These are phyloP conservation scores for Epichloe baconii DNA, from an alignment of 2,329 filamentous ascomycete species.

Conservation along the genomic window DNA sequence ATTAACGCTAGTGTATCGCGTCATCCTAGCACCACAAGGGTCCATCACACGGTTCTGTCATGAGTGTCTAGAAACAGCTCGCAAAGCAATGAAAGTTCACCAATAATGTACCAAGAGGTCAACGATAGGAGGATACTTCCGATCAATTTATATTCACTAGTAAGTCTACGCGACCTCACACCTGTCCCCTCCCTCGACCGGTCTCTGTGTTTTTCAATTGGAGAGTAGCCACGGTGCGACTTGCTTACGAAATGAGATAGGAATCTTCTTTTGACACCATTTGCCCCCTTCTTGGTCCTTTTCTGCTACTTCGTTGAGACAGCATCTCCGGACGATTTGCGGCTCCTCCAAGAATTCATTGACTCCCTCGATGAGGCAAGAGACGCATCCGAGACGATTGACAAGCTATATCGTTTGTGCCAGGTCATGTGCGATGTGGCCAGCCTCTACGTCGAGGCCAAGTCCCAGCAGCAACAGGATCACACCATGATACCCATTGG, in stretches of 20 bases:
- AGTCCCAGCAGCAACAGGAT: slow-evolving; percentile 33
- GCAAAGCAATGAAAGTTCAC: slow-evolving; percentile 34
- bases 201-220: neutral
- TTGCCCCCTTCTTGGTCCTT: slow-evolving; percentile 46
- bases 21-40: slow-evolving; percentile 32
- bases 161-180: slow-evolving; percentile 14
- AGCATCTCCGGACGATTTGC: slow-evolving; percentile 37
- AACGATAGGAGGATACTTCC: slow-evolving; percentile 26
- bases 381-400: slow-evolving; percentile 42
- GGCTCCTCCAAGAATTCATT: slow-evolving; percentile 42
- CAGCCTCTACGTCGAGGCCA: slow-evolving; percentile 47
- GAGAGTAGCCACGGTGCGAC: neutral
- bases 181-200: too few relatives aligned
- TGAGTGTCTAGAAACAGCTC: slow-evolving; percentile 36
- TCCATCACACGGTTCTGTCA: slow-evolving; percentile 31
- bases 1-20: slow-evolving; percentile 38
- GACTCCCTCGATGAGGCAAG: slow-evolving; percentile 38
- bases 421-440: slow-evolving; percentile 49
- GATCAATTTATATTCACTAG: slow-evolving; percentile 39
- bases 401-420: slow-evolving; percentile 49
- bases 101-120: slow-evolving; percentile 30
- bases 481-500: slow-evolving; percentile 36
- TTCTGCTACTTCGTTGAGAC: slow-evolving; percentile 47
- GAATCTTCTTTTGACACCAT: slow-evolving; percentile 43
- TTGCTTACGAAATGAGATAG: slow-evolving; percentile 10